These are phyloP conservation scores for Ophiognomonia clavigignenti-juglandacearum DNA, from an alignment of 2,329 filamentous ascomycete species.

Conservation along the genomic window DNA sequence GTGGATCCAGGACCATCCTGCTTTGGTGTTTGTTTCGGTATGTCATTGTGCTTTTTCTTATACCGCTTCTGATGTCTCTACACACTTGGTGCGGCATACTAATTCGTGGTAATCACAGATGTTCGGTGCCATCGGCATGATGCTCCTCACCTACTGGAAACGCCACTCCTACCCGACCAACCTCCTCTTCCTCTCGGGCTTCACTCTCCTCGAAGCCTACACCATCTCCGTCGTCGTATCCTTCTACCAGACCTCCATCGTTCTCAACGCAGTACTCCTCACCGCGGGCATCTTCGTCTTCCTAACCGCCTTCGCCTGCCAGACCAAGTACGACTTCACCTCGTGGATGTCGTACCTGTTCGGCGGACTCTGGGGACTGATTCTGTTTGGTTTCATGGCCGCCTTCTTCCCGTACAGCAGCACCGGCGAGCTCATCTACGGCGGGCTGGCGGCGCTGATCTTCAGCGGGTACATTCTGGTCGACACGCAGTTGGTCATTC, in stretches of 20 bases:
- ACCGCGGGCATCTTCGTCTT: conserved; percentile 80
- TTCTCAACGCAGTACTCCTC: conserved; percentile 84
- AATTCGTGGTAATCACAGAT: too few species aligned
- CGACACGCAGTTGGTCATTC: conserved; percentile 92
- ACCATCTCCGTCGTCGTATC: conserved; percentile 87
- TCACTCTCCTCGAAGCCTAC: conserved; percentile 92
- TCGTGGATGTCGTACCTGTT: conserved; percentile 95
- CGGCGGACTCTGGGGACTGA: conserved; percentile 80
- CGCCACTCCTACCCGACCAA: conserved; percentile 94
- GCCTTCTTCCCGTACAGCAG: conserved; percentile 82
- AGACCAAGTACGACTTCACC: conserved; percentile 97
- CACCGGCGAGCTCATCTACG: conserved; percentile 81
- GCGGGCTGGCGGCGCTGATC: conserved; percentile 73
- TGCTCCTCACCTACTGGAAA: conserved; percentile 91
- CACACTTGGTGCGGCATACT: not conserved
- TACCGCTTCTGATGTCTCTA: too few species aligned
- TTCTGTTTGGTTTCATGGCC: conserved; percentile 90
- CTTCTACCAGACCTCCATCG: conserved; percentile 78
- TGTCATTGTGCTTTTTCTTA: conserved; percentile 22
- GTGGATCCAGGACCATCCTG: conserved; percentile 83
- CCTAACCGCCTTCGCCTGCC: conserved; percentile 85
- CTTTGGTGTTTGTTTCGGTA: conserved; percentile 80
- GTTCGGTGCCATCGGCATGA: conserved; percentile 76
- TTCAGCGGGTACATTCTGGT: conserved; percentile 95
- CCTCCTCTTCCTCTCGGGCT: conserved; percentile 83